These are phyloP conservation scores for Mycena rebaudengoi DNA, from an alignment of 768 basidiomycete genomes.

Conservation along the genomic window DNA sequence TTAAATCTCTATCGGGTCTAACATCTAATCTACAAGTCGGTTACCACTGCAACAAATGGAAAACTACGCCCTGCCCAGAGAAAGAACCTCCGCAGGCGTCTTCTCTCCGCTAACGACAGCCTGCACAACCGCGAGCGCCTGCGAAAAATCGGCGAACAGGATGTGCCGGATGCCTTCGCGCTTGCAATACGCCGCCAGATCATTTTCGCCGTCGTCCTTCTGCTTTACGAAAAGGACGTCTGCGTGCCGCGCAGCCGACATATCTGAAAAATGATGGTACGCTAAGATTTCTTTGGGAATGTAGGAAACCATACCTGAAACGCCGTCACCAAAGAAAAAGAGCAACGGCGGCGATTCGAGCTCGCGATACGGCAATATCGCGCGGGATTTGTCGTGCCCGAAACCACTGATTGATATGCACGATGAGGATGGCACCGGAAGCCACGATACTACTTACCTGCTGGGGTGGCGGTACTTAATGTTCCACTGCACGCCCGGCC, in stretches of 20 bases:
- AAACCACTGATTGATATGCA: conserved; percentile 61
- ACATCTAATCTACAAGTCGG: too few species aligned
- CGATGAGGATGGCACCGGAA: neutral
- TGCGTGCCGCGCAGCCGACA: conserved; percentile 92
- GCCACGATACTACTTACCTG: conserved; percentile 60
- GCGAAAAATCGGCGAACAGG: conserved; percentile 76
- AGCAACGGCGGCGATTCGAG: conserved; percentile 77
- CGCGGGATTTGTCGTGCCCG: conserved; percentile 96
- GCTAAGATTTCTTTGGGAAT: neutral
- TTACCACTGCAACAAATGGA: too few species aligned
- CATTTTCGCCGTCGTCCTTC: conserved; percentile 81
- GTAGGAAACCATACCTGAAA: conserved; percentile 72
- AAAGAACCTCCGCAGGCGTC: conserved; percentile 62
- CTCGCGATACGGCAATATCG: conserved; percentile 89
- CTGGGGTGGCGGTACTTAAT: conserved; percentile 91
- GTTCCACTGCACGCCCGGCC: conserved; percentile 75
- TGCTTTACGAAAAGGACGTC: conserved; percentile 95
- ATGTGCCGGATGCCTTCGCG: conserved; percentile 82
- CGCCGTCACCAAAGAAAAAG: conserved; percentile 99
- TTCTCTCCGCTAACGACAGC: conserved; percentile 77
- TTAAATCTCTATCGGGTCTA: too few species aligned
- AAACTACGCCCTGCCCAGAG: conserved; percentile 4
- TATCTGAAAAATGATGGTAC: conserved; percentile 61
- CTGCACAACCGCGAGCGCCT: conserved; percentile 67
- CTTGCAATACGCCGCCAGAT: conserved; percentile 84